Base-by-base conservation (phyloP, 768 basidiomycete genomes). In the Vararia minispora region DNA sequence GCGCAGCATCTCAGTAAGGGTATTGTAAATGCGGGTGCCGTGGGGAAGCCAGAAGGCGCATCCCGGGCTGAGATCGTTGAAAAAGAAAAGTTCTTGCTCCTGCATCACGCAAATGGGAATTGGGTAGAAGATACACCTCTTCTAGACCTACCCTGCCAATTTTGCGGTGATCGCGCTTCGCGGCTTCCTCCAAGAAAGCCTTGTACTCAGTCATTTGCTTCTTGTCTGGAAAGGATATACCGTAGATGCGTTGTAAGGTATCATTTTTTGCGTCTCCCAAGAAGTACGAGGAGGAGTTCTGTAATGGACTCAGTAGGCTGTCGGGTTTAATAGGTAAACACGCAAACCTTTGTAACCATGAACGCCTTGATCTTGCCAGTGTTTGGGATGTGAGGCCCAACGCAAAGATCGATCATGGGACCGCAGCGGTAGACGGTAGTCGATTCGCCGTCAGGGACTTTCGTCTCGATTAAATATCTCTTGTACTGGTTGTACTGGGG, bases 261-360 rank as follows among this genome's bases (percentile, higher is more conserved):
- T 98, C 95, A 58, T 95, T 95, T 52, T 72, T 81, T 18, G 82
- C 64, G 53, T 97, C 90, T 20, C 90, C 94, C 17, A 97, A 74
- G 77, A 98, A 99, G 64, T 97, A 99, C 6, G 90, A 97, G 0
- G 95, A 85, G 14, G 95, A 99, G 63, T 86, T 97, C 87, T 92
- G 41, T 3, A 10, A 9, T 28, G 11, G 11, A 33, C 24, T 35
- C 12, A 40, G 28, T 13, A 33, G 18, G 9, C n/a, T n/a, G n/a
- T n/a, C n/a, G n/a, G n/a, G n/a, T n/a, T n/a, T n/a, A 30, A 23
- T 23, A 13, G 5, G 20, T 12, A 37, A 40, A 16, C 8, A 11
- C 18, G 20, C 40, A 27, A 13, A 86, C 90, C 68, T 99, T 99
- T 44, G 90, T 92, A 51, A 99, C 71, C 74, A 94, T 89, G 57